phyloP scores from a whole-genome alignment of 306 rosid species.

The Trifolium repens region DNA sequence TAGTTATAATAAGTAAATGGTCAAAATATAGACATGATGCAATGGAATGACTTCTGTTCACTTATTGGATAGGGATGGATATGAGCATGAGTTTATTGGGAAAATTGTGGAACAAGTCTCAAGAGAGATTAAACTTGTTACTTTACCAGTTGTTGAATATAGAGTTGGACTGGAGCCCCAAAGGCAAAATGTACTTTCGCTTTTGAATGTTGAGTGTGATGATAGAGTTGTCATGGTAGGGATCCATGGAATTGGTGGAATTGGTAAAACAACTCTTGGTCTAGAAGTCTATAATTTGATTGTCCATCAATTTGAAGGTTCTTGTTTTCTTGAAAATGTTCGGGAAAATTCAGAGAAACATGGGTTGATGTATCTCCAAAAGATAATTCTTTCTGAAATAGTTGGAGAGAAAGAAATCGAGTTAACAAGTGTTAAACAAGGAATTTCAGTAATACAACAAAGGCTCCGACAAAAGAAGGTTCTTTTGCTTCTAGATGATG shows the following conservation, averaged over 20 bases:
- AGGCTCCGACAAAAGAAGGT: neutral
- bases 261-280: neutral
- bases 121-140: neutral
- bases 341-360: neutral
- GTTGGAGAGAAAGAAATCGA: neutral
- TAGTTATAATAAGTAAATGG: neutral
- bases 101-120: neutral
- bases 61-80: neutral
- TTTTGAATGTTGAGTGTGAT: neutral
- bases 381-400: neutral
- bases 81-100: neutral
- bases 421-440: neutral
- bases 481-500: conserved; percentile 22
- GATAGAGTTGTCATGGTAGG: conserved; percentile 5
- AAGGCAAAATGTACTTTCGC: neutral
- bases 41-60: neutral
- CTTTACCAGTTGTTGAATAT: neutral
- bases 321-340: conserved; percentile 13
- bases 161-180: neutral
- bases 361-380: neutral
- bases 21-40: neutral
- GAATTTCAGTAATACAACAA: neutral
- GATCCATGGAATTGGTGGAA: conserved; percentile 6
- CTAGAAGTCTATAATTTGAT: neutral
- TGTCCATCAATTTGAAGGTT: neutral